Evolutionary conservation across 352 stramenopile genomes (phyloP), one percentile per base, ranked within the genome.

Genomic region (Phytophthora hybrid): DNA sequence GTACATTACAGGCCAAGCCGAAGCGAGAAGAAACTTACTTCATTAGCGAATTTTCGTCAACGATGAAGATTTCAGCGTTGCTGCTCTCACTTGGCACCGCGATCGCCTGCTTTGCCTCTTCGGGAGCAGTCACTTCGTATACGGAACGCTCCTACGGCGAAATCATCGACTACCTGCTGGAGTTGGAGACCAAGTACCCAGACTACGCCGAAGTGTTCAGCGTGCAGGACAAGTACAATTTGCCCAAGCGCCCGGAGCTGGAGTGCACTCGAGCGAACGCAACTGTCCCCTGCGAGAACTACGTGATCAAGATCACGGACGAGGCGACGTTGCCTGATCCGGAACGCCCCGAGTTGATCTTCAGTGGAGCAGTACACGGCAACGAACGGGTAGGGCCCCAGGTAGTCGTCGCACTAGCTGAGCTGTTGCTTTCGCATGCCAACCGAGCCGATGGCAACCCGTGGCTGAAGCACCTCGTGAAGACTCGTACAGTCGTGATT

Each of bases 321-420:
- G 76, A 93, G 59, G 59, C 75, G n/a, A 90, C 80, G 9, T 60
- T 96, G 31, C 77, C 84, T 1, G 82, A 93, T 8, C 65, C 86
- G 0, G 67, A 83, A 18, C 80, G 97, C 5, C 97, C 97, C 0
- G 93, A 99, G 69, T 84, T 99, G 1, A 98, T 99, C 66, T 93
- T 98, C 66, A 98, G 89, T 54, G 97, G 97, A 13, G 87, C 88
- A 26, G 83, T 99, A 1, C 97, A 99, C 74, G 97, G 97, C 7
- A 90, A 99, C 73, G 96, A 99, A 77, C 85, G 93, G 5, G 93
- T 99, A 1, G 94, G 94, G 13, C 96, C 97, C 5, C 89, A 95
- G 23, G 78, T 85, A 0, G 81, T 96, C 23, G 80, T 98, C 21
- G 84, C 96, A 46, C 81, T 97, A 9, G 80, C 81, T 1, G 69